Conservation (phyloP, 305 asterid species). For the Ajuga reptans region DNA sequence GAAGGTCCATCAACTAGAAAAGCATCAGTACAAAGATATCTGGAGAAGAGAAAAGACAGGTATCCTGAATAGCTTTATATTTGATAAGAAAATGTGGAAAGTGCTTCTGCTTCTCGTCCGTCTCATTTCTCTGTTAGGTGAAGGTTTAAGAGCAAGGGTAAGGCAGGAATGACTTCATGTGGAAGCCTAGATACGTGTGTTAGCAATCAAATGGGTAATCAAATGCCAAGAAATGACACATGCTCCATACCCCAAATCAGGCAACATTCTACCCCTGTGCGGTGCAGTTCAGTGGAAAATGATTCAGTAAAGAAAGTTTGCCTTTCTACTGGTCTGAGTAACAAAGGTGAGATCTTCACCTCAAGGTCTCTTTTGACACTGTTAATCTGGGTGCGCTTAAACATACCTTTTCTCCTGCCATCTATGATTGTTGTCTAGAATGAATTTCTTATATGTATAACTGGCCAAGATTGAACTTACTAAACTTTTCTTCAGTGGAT, state of each 20-base stretch:
- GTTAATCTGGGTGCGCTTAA: neutral
- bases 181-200: slow-evolving; percentile 45
- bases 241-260: slow-evolving; percentile 44
- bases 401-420: neutral
- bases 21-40: slow-evolving; percentile 83
- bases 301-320: slow-evolving; percentile 36
- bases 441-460: neutral
- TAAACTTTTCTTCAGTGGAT: neutral
- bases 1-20: slow-evolving; percentile 68
- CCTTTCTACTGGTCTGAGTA: slow-evolving; percentile 37
- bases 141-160: slow-evolving; percentile 96
- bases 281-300: slow-evolving; percentile 48
- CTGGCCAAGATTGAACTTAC: neutral
- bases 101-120: slow-evolving; percentile 30
- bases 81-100: slow-evolving; percentile 23
- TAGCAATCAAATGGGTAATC: slow-evolving; percentile 46
- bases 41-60: slow-evolving; percentile 95
- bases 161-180: slow-evolving; percentile 48
- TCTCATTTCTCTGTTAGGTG: slow-evolving; percentile 74
- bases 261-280: slow-evolving; percentile 42
- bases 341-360: slow-evolving; percentile 38
- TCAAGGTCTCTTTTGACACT: neutral
- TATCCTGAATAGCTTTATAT: slow-evolving; percentile 30
- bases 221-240: slow-evolving; percentile 35
- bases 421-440: neutral